Base-by-base conservation (phyloP, 371 early-diverging fungal genomes). In the Syncephalis fuscata region DNA sequence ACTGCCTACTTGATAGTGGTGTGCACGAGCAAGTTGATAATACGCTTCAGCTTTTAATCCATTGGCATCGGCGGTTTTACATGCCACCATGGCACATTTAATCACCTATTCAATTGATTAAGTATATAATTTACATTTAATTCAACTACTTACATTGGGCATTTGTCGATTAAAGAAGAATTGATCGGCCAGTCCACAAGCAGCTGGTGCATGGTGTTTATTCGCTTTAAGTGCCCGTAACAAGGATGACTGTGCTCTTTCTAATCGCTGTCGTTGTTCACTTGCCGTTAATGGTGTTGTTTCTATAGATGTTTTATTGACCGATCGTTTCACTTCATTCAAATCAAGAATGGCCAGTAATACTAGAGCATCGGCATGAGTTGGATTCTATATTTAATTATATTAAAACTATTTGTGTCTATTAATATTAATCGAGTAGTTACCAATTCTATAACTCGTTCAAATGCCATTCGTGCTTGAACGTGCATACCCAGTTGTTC, bases 291-390 rank as follows among this genome's bases (percentile, higher is more conserved):
- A 37, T 19, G 51, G 44, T 32, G 64, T 42, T 49, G 24, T 27
- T 19, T 49, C 40, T 27, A 63, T 42, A 51, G 20, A 4, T 7
- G 32, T 32, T 7, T 32, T 4, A 32, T 32, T 32, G 4, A 11
- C 32, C 32, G 32, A 24, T 45, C 55, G 48, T 58, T 83, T 78
- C 39, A 71, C 65, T 45, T 68, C 67, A 58, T 91, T 90, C 55
- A 87, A 73, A 27, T 89, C 81, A 39, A 88, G 55, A 27, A 80
- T 77, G 0, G 87, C 75, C 45, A 90, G 62, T 50, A 84, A 61
- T 5, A 78, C 66, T 11, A 77, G 58, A 0, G 84, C 85, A 21
- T 81, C 68, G 2, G 75, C 57, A 49, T 81, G 71, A 40, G 68
- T 55, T 2, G 67, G 61, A 48, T 80, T 64, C 58, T 68, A 48